Conservation (phyloP, 2,329 filamentous ascomycete species). For the Colletotrichum tropicale region DNA sequence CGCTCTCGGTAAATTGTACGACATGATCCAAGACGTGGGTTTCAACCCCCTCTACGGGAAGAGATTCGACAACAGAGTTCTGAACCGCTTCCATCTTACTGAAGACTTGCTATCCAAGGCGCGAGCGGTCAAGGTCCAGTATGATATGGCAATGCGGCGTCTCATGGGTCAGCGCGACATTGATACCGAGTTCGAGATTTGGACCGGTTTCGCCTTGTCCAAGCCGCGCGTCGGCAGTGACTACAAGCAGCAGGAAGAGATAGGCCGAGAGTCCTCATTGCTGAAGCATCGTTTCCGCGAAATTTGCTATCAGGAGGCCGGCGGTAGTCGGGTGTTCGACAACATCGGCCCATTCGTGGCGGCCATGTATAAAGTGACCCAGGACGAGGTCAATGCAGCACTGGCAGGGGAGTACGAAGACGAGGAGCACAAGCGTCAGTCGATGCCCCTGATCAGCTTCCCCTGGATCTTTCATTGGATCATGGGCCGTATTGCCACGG, state of each 20-base stretch:
- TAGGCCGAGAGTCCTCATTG: constrained; percentile 69
- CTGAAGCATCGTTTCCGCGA: constrained; percentile 74
- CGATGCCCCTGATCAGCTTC: constrained; percentile 86
- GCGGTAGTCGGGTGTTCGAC: constrained; percentile 58
- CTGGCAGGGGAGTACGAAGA: constrained; percentile 46
- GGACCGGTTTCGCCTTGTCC: constrained; percentile 81
- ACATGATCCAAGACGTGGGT: constrained; percentile 69
- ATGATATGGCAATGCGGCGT: constrained; percentile 77
- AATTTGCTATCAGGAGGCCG: constrained; percentile 69
- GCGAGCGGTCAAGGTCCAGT: constrained; percentile 71
- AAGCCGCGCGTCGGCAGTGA: constrained; percentile 75
- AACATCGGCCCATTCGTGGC: constrained; percentile 77
- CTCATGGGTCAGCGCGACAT: constrained; percentile 88
- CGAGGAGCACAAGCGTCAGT: constrained; percentile 36
- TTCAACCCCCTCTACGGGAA: constrained; percentile 76
- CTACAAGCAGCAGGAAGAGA: constrained; percentile 87
- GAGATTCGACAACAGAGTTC: constrained; percentile 77
- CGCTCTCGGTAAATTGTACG: constrained; percentile 82
- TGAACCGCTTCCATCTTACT: constrained; percentile 61
- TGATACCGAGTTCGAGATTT: constrained; percentile 88
- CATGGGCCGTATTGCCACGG: constrained; percentile 70
- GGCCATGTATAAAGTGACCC: constrained; percentile 87
- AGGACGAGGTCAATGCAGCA: constrained; percentile 68
- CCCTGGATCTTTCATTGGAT: constrained; percentile 87
- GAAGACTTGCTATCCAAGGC: constrained; percentile 63